Evolutionary conservation across 371 early-diverging fungal species (phyloP).

Genomic region (Mortierella sp.): DNA sequence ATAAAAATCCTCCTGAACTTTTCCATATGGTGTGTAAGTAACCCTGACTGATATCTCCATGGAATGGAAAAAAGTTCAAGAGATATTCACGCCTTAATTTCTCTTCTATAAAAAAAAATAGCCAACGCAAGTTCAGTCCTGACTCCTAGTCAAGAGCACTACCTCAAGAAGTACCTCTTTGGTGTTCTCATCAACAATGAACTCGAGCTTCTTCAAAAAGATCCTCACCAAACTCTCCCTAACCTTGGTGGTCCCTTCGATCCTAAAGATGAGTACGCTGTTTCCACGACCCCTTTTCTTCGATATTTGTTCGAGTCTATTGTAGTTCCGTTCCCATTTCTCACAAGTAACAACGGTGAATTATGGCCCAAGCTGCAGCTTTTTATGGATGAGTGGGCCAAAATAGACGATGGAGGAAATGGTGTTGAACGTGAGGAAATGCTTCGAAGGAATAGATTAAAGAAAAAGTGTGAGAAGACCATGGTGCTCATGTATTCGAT

Average conservation of each 20-base stretch:
- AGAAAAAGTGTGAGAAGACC: slow-evolving; percentile 37
- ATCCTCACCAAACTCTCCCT: slow-evolving; percentile 46
- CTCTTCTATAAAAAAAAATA: background rate
- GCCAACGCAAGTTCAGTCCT: slow-evolving; percentile 15
- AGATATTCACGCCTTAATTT: background rate
- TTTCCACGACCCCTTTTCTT: slow-evolving; percentile 49
- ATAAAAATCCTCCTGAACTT: background rate
- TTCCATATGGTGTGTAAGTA: background rate
- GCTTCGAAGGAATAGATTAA: slow-evolving; percentile 35
- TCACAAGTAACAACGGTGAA: slow-evolving; percentile 29
- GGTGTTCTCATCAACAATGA: slow-evolving; percentile 42
- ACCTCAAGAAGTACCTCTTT: slow-evolving; percentile 53
- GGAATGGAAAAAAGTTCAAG: background rate
- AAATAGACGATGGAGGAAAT: slow-evolving; percentile 46
- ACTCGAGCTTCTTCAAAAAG: slow-evolving; percentile 33
- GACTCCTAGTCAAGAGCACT: slow-evolving; percentile 46
- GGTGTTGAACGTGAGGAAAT: slow-evolving; percentile 52
- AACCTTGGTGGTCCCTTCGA: slow-evolving; percentile 55
- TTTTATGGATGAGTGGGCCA: slow-evolving; percentile 52
- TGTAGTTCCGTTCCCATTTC: slow-evolving; percentile 52
- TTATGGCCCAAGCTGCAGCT: slow-evolving; percentile 49
- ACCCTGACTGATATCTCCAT: background rate
- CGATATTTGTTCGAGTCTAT: slow-evolving; percentile 54
- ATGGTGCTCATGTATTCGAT: slow-evolving; percentile 48
- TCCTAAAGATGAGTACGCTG: slow-evolving; percentile 33